These are phyloP conservation scores for Escovopsis sp. DNA, from an alignment of 2,329 filamentous ascomycete genomes.

Conservation along the genomic window DNA sequence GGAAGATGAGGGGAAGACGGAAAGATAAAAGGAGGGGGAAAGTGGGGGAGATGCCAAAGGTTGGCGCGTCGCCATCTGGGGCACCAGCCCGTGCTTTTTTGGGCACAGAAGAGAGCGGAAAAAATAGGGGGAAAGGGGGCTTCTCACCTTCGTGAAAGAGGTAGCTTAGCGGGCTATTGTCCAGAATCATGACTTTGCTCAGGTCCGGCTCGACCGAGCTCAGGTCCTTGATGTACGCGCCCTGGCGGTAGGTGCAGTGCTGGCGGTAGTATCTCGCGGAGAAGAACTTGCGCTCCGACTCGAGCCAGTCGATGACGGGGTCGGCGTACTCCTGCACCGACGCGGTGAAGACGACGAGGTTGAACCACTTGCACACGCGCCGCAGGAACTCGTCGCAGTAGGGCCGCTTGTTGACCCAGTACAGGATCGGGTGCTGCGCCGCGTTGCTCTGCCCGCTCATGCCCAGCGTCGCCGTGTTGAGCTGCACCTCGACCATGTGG, in stretches of 20 bases:
- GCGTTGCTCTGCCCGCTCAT: constrained; percentile 47
- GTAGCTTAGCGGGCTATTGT: constrained; percentile 96
- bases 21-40: too few relatives aligned
- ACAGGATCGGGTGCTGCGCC: constrained; percentile 88
- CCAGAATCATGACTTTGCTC: constrained; percentile 96
- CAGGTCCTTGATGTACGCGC: constrained; percentile 95
- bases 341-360: constrained; percentile 88
- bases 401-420: constrained; percentile 96
- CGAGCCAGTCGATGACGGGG: constrained; percentile 96
- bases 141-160: constrained; percentile 94
- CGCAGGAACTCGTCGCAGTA: constrained; percentile 94
- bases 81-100: too few relatives aligned
- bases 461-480: constrained; percentile 57
- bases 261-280: constrained; percentile 87
- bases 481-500: constrained; percentile 96
- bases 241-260: constrained; percentile 90
- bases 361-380: constrained; percentile 93
- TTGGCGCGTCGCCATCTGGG: too few relatives aligned
- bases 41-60: too few relatives aligned
- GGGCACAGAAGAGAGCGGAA: too few relatives aligned
- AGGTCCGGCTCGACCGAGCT: constrained; percentile 92
- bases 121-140: too few relatives aligned
- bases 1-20: too few relatives aligned
- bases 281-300: constrained; percentile 94
- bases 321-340: constrained; percentile 98